Evolutionary conservation across 345 rosid genomes (phyloP).

Genomic region (Salix suchowensis): DNA sequence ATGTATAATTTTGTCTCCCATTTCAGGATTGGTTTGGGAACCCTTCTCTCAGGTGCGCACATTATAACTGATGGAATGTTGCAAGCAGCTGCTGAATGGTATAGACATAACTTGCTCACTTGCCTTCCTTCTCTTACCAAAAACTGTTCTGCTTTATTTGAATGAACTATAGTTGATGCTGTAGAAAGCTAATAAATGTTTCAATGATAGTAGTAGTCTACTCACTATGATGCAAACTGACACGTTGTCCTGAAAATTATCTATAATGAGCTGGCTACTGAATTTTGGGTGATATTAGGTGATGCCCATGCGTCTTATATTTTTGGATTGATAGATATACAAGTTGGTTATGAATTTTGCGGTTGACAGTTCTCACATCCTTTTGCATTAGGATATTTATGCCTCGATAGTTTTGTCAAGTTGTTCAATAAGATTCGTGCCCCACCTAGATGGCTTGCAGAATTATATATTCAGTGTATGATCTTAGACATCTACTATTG

Average conservation of each 20-base stretch:
- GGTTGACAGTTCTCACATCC: not conserved
- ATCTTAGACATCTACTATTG: not conserved
- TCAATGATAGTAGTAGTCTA: not conserved
- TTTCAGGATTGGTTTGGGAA: conserved; percentile 84
- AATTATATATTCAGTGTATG: not conserved
- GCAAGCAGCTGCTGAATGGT: conserved; percentile 94
- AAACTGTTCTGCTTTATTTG: not conserved
- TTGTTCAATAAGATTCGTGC: not conserved
- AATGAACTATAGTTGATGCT: not conserved
- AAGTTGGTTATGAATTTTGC: not conserved
- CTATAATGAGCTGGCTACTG: not conserved
- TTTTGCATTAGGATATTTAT: not conserved
- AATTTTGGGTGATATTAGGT: not conserved
- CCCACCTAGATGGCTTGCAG: not conserved
- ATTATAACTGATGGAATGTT: conserved; percentile 80
- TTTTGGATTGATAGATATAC: not conserved
- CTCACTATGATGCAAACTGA: not conserved
- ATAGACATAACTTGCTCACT: conserved; percentile 10
- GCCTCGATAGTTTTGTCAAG: not conserved
- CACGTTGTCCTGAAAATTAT: not conserved
- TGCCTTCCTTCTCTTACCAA: not conserved
- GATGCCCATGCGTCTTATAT: not conserved
- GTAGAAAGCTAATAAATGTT: not conserved
- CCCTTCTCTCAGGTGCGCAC: conserved; percentile 79
- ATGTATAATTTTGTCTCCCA: conserved; percentile 1